Percentiles rank a stretch among this genome's conserved stretches.
Evolutionary conservation across 257 asterid genomes (phyloP).

Genomic region (Nicotiana noctiflora): DNA sequence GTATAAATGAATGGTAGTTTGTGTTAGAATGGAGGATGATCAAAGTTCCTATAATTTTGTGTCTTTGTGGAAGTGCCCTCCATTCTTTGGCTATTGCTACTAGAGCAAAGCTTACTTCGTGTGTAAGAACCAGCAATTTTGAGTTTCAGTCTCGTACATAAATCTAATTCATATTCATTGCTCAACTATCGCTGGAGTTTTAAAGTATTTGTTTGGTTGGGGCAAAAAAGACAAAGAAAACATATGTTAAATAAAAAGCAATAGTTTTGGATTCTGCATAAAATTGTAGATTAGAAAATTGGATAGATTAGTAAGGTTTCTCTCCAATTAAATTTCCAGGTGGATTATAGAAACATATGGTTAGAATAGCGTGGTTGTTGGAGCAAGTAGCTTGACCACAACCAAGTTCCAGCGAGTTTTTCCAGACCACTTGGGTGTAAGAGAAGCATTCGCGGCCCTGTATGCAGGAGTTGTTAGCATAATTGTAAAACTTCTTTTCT

Average conservation of each 20-base stretch:
- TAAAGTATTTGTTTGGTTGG: not conserved
- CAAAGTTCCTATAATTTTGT: not conserved
- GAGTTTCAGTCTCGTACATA: conserved; percentile 17
- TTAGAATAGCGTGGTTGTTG: conserved; percentile 36
- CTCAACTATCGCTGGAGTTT: not conserved
- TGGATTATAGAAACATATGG: conserved; percentile 66
- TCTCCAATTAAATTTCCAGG: conserved; percentile 90
- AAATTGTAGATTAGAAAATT: not conserved
- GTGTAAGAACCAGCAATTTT: conserved; percentile 4
- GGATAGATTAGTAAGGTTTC: conserved; percentile 51
- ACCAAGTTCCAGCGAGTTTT: conserved; percentile 55
- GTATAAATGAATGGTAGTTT: conserved; percentile 27
- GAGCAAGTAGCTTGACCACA: conserved; percentile 58
- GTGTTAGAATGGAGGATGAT: conserved; percentile 18
- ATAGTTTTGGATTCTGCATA: not conserved
- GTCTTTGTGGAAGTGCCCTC: not conserved
- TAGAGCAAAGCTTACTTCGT: not conserved
- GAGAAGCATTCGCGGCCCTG: conserved; percentile 53
- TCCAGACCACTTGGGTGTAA: conserved; percentile 94
- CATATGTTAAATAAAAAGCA: not conserved
- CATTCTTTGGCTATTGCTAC: conserved; percentile 8
- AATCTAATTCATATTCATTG: conserved; percentile 12
- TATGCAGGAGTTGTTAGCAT: conserved; percentile 49
- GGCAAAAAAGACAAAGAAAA: not conserved
- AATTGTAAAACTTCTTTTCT: conserved; percentile 60